A percentile compares a stretch with the other conserved stretches of the same genome.
These are phyloP conservation scores for Scutellaria minor DNA, from an alignment of 257 asterid genomes.

Conservation along the genomic window DNA sequence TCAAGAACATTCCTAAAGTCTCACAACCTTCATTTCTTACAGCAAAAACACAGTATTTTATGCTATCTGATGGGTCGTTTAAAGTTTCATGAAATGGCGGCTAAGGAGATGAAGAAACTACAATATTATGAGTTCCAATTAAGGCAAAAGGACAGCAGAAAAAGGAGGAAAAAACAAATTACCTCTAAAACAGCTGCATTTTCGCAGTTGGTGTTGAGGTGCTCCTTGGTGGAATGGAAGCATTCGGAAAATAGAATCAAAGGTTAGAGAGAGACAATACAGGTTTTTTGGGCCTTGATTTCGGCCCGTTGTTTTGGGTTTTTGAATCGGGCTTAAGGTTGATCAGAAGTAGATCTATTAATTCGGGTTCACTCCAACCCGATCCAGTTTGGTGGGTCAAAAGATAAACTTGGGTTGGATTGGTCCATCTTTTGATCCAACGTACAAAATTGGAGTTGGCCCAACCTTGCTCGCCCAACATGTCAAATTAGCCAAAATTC, in stretches of 20 bases:
- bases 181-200: background rate
- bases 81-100: background rate
- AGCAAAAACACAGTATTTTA: background rate
- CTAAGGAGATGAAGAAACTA: background rate
- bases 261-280: background rate
- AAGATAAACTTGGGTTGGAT: no score
- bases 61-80: background rate
- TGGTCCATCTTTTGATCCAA: no score
- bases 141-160: background rate
- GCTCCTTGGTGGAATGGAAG: background rate
- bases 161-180: background rate
- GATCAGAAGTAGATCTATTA: no score
- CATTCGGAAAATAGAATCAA: background rate
- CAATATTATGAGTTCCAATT: background rate
- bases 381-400: no score
- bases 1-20: background rate
- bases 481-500: no score
- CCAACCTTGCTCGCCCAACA: no score
- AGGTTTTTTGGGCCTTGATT: background rate
- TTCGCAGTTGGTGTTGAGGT: background rate
- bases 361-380: no score
- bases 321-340: no score
- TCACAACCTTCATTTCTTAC: slow-evolving; percentile 4
- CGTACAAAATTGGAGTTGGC: no score
- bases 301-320: no score